Conservation (phyloP, 192 early-diverging fungal species). For the Entomortierella beljakovae region DNA sequence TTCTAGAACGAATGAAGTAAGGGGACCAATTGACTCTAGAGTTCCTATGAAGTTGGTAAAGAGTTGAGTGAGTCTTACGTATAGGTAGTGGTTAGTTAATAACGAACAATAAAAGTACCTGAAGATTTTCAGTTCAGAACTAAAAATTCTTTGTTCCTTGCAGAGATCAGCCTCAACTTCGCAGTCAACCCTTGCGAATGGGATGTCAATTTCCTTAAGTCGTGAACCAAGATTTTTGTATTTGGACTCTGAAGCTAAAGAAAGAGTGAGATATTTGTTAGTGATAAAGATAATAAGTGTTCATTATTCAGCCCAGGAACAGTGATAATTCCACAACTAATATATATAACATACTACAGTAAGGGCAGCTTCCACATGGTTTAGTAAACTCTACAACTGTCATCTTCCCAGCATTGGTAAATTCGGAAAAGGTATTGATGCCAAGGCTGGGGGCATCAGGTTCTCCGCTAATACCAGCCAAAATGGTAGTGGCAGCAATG, state of each 20-base stretch:
- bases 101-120: constrained; percentile 37
- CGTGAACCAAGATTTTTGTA: too few species aligned
- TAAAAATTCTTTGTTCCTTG: constrained; percentile 81
- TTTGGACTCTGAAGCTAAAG: too few species aligned
- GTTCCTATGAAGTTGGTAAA: not conserved
- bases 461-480: constrained; percentile 42
- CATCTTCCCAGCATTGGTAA: too few species aligned
- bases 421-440: too few species aligned
- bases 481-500: constrained; percentile 41
- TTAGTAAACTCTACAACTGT: too few species aligned
- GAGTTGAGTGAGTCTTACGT: constrained; percentile 61
- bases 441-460: too few species aligned
- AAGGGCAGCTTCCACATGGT: too few species aligned
- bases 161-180: constrained; percentile 88
- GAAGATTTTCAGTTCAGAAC: constrained; percentile 94
- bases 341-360: too few species aligned
- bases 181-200: constrained; percentile 97
- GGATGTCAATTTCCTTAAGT: constrained; percentile 77
- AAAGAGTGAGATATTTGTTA: too few species aligned
- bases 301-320: too few species aligned
- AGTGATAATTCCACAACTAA: too few species aligned
- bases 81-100: not conserved
- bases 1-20: constrained; percentile 90
- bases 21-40: constrained; percentile 67
- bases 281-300: too few species aligned